These are phyloP conservation scores for Xylaria sp. DNA, from an alignment of 2,329 filamentous ascomycete genomes.

Conservation along the genomic window DNA sequence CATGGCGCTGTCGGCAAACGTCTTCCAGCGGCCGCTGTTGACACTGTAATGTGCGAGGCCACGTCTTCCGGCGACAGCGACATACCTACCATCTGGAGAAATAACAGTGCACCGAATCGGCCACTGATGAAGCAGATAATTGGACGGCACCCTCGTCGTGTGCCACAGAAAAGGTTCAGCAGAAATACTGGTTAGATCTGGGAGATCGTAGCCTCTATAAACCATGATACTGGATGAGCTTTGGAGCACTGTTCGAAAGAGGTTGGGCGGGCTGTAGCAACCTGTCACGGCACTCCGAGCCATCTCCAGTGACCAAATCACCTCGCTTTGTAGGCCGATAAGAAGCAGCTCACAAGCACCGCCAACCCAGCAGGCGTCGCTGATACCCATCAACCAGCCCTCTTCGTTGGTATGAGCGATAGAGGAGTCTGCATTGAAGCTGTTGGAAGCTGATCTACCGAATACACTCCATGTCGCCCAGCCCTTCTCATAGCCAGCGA, in stretches of 20 bases:
- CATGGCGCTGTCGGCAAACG: slow-evolving; percentile 80
- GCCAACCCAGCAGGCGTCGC: slow-evolving; percentile 84
- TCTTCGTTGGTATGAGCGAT: slow-evolving; percentile 77
- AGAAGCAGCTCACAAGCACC: slow-evolving; percentile 88
- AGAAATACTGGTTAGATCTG: slow-evolving; percentile 89
- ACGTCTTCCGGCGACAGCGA: slow-evolving; percentile 92
- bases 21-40: slow-evolving; percentile 94
- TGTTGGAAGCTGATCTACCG: slow-evolving; percentile 86
- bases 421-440: slow-evolving; percentile 76
- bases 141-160: slow-evolving; percentile 83
- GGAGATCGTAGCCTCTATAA: slow-evolving; percentile 91
- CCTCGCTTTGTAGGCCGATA: slow-evolving; percentile 74
- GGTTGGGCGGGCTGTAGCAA: slow-evolving; percentile 90
- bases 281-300: slow-evolving; percentile 92
- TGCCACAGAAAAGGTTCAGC: slow-evolving; percentile 96
- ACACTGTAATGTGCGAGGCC: slow-evolving; percentile 96
- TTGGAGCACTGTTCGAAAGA: slow-evolving; percentile 88
- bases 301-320: slow-evolving; percentile 89
- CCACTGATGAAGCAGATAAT: slow-evolving; percentile 92
- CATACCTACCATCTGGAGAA: slow-evolving; percentile 90
- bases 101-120: slow-evolving; percentile 88
- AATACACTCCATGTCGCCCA: slow-evolving; percentile 99
- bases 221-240: slow-evolving; percentile 89
- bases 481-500: slow-evolving; percentile 89
- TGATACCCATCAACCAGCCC: slow-evolving; percentile 83